Evolutionary conservation across 2,329 filamentous ascomycete species (phyloP).

Genomic region (Incumbomyces delicatus): DNA sequence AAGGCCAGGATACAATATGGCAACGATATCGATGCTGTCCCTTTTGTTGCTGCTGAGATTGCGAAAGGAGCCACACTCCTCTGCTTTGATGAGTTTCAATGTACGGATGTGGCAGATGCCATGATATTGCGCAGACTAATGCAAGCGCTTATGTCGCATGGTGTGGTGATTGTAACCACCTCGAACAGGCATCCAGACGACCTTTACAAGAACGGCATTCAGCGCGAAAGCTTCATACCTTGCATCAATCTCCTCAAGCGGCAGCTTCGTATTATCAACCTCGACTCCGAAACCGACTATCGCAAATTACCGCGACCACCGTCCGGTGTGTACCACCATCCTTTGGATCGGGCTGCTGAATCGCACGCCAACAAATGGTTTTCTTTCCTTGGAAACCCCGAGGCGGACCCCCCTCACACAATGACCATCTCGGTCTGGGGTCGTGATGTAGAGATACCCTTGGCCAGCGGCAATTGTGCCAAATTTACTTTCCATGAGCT

Average conservation of each 20-base stretch:
- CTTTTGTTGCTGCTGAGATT: conserved; percentile 90
- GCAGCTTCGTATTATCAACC: conserved; percentile 78
- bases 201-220: conserved; percentile 95
- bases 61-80: conserved; percentile 75
- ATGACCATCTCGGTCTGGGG: conserved; percentile 86
- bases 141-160: conserved; percentile 86
- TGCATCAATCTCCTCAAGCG: conserved; percentile 87
- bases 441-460: conserved; percentile 74
- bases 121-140: conserved; percentile 89
- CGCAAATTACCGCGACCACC: conserved; percentile 90
- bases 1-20: conserved; percentile 82
- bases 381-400: conserved; percentile 77
- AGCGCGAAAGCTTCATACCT: conserved; percentile 88
- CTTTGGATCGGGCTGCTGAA: conserved; percentile 65
- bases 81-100: conserved; percentile 98
- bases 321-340: conserved; percentile 87
- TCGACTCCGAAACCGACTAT: conserved; percentile 93
- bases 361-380: conserved; percentile 93
- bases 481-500: conserved; percentile 90
- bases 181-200: conserved; percentile 95
- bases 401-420: conserved; percentile 62
- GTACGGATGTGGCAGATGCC: conserved; percentile 93
- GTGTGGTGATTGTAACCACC: conserved; percentile 92
- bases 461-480: conserved; percentile 76
- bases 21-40: conserved; percentile 79